Conservation (phyloP, 2,329 filamentous ascomycete genomes). For the Aureobasidium vineae region DNA sequence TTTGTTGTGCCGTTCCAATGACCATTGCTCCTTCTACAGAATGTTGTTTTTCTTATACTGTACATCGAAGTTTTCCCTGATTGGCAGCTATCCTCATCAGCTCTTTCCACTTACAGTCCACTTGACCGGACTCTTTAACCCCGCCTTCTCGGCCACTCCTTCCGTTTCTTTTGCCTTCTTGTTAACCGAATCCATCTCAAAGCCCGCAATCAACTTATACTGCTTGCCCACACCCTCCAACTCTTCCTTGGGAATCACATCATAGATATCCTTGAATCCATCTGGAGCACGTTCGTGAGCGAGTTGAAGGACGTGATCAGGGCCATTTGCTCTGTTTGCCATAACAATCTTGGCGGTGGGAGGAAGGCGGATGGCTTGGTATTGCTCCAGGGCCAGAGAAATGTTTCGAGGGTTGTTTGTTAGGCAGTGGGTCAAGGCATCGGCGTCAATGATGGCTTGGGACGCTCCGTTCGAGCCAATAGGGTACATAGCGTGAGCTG, state of each 20-base stretch:
- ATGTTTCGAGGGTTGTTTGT: constrained; percentile 34
- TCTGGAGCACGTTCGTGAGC: constrained; percentile 48
- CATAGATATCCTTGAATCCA: constrained; percentile 44
- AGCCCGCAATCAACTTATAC: constrained; percentile 46
- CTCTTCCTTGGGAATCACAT: constrained; percentile 31
- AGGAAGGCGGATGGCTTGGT: constrained; percentile 44
- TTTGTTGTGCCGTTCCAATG: background rate
- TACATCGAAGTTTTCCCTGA: background rate
- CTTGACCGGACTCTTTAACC: constrained; percentile 31
- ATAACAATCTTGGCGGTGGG: constrained; percentile 49
- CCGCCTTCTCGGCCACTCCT: constrained; percentile 31
- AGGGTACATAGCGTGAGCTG: constrained; percentile 46
- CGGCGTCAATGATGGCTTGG: constrained; percentile 49
- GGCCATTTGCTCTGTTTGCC: constrained; percentile 49
- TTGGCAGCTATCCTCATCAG: background rate
- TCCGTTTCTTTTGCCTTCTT: constrained; percentile 42
- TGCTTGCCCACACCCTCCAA: constrained; percentile 34
- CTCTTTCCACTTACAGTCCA: constrained; percentile 26
- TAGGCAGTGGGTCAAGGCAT: constrained; percentile 41
- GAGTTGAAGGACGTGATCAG: constrained; percentile 49
- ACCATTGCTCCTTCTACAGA: background rate
- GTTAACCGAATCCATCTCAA: constrained; percentile 49
- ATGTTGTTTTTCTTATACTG: background rate
- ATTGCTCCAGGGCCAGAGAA: constrained; percentile 39
- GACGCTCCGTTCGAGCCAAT: constrained; percentile 48